A percentile compares a stretch with the other conserved stretches of the same genome.
These are phyloP conservation scores for Begonia masoniana DNA, from an alignment of 306 rosid genomes.

Conservation along the genomic window DNA sequence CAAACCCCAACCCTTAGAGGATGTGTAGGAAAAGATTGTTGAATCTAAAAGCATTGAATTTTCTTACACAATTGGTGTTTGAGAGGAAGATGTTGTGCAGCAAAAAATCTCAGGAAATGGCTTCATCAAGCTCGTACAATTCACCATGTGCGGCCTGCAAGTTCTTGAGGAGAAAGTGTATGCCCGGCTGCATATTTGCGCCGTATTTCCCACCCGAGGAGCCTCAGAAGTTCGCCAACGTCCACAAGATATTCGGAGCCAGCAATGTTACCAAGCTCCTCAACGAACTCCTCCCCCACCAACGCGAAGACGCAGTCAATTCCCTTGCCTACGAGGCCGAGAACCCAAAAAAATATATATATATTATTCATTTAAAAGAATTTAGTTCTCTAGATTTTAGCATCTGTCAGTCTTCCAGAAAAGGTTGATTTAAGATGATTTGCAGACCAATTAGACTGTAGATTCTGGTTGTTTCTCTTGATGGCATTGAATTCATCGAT, in stretches of 20 bases:
- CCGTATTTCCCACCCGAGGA: constrained; percentile 97
- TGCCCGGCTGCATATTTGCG: constrained; percentile 93
- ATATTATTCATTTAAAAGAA: too few relatives aligned
- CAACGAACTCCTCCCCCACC: constrained; percentile 83
- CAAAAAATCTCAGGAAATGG: not conserved
- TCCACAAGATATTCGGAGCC: constrained; percentile 94
- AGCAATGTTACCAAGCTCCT: constrained; percentile 96
- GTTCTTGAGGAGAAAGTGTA: constrained; percentile 85
- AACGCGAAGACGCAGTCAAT: constrained; percentile 93
- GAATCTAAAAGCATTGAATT: not conserved
- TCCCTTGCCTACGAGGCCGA: constrained; percentile 95
- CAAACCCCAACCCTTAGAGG: too few relatives aligned
- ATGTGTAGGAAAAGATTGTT: too few relatives aligned
- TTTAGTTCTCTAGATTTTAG: too few relatives aligned
- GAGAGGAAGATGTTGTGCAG: not conserved
- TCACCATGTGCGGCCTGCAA: constrained; percentile 98
- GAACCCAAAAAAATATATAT: not conserved
- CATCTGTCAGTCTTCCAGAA: too few relatives aligned
- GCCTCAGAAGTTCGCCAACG: constrained; percentile 88
- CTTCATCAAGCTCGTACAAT: constrained; percentile 66
- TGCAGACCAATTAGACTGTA: too few relatives aligned
- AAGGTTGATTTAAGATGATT: too few relatives aligned
- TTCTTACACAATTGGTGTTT: not conserved
- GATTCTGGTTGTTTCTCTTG: too few relatives aligned
- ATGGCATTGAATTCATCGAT: too few relatives aligned